These are phyloP conservation scores for Pleurotus pulmonarius DNA, from an alignment of 768 basidiomycete genomes.

Conservation along the genomic window DNA sequence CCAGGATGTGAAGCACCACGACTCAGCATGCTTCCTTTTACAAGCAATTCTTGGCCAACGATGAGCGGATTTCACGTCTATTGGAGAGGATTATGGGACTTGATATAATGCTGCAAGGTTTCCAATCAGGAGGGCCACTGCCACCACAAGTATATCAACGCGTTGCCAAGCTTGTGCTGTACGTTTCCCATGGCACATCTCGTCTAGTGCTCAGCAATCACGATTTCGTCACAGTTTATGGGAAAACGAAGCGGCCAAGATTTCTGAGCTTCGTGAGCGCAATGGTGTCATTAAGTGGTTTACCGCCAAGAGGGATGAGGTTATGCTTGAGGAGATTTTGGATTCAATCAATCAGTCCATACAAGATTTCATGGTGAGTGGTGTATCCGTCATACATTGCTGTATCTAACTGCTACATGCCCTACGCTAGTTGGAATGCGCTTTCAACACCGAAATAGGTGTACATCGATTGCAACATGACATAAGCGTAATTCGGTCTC, in stretches of 20 bases:
- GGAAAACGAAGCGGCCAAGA: conserved; percentile 2
- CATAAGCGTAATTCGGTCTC: neutral
- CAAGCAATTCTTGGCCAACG: neutral
- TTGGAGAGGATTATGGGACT: neutral
- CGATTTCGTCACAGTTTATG: neutral
- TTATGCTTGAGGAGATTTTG: neutral
- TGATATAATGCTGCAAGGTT: conserved; percentile 1
- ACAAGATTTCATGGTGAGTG: conserved; percentile 2
- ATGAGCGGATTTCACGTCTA: conserved; percentile 1
- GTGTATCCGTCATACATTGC: no score
- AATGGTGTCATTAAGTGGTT: neutral
- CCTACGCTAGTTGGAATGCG: neutral
- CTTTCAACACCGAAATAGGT: conserved; percentile 1
- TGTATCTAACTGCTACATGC: no score
- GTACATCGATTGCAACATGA: neutral
- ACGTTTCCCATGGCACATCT: neutral
- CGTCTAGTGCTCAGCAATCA: neutral
- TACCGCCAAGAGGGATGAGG: conserved; percentile 1
- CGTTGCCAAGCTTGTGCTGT: neutral
- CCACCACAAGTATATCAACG: neutral
- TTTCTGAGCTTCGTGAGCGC: conserved; percentile 1
- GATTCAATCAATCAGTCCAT: conserved; percentile 4
- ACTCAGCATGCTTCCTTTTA: neutral
- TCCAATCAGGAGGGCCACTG: neutral
- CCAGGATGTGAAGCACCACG: neutral